Conservation (phyloP, 345 rosid species). For the Camelina sativa region DNA sequence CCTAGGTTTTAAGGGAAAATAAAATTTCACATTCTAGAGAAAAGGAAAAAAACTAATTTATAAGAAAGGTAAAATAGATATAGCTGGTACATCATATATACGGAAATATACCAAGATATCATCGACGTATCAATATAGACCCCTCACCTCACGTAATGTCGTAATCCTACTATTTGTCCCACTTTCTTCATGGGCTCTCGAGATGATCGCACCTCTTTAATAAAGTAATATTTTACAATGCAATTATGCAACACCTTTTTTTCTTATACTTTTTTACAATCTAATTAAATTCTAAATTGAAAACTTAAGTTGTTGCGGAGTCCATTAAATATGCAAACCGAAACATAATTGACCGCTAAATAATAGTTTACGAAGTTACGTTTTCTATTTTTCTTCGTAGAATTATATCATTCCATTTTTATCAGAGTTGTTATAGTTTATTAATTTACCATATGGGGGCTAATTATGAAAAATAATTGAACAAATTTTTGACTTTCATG, state of each 20-base stretch:
- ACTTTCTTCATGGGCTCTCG: slow-evolving; percentile 45
- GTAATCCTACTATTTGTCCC: slow-evolving; percentile 42
- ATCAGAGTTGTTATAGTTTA: background rate
- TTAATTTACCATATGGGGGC: background rate
- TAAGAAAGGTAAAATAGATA: background rate
- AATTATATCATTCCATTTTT: background rate
- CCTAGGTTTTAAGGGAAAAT: background rate
- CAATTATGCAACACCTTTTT: slow-evolving; percentile 17
- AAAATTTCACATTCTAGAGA: slow-evolving; percentile 11
- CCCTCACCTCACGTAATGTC: slow-evolving; percentile 32
- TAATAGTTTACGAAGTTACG: background rate
- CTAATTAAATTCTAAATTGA: slow-evolving; percentile 10
- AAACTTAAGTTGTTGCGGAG: background rate
- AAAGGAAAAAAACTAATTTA: background rate
- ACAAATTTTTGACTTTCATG: background rate
- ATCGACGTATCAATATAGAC: background rate
- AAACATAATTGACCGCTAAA: background rate
- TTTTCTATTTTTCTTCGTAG: background rate
- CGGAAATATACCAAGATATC: slow-evolving; percentile 1
- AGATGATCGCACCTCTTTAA: slow-evolving; percentile 45
- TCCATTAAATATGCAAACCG: slow-evolving; percentile 4
- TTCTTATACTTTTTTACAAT: background rate
- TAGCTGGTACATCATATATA: slow-evolving; percentile 6
- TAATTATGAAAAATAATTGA: background rate
- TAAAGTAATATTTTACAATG: slow-evolving; percentile 33